Evolutionary conservation across 805 yeast genomes (phyloP), one percentile per base, ranked within the genome.

Genomic region (Zygosaccharomyces bailii): DNA sequence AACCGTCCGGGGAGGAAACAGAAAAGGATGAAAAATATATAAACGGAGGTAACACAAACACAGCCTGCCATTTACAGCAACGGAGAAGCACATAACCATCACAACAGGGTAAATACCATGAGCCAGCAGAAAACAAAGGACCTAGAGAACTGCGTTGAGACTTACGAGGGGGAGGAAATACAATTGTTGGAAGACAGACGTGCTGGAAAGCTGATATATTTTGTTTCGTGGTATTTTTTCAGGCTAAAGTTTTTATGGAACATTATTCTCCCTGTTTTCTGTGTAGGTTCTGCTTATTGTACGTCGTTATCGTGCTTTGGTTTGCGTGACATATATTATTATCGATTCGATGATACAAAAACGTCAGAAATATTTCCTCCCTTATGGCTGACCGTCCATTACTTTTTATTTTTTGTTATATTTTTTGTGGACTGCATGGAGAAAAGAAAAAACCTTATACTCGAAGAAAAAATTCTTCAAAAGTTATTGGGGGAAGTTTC

Each of bases 151-250:
- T 24, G 10, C 13, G 32, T 16, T 8, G 16, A 25, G 23, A 25
- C 11, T 5, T 24, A 4, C 14, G 40, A 21, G 19, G 39, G 24
- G 31, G 31, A 35, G 29, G 39, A n/a, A 23, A 35, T 23, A 35
- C 20, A 35, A 14, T 23, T 35, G 30, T 16, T 14, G 3, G 39
- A 14, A 13, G 31, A 35, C 8, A 35, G 39, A 20, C 11, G 23
- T 13, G 30, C n/a, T 13, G 39, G 39, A 14, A 23, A 23, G 39
- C 24, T 23, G 30, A 18, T 23, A 23, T 35, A 23, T 31, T 35
- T 35, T 31, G 8, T 23, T n/a, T 13, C 39, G 31, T 17, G 19
- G 29, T 35, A 21, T 13, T 13, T 23, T 24, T 23, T 35, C 13
- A 19, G 19, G 30, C 11, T 14, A 35, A 21, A 17, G 29, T 34